A percentile compares a stretch with the other conserved stretches of the same genome.
These are phyloP conservation scores for Sugiyamaella grinbergsii DNA, from an alignment of 1,139 yeast genomes.

Conservation along the genomic window DNA sequence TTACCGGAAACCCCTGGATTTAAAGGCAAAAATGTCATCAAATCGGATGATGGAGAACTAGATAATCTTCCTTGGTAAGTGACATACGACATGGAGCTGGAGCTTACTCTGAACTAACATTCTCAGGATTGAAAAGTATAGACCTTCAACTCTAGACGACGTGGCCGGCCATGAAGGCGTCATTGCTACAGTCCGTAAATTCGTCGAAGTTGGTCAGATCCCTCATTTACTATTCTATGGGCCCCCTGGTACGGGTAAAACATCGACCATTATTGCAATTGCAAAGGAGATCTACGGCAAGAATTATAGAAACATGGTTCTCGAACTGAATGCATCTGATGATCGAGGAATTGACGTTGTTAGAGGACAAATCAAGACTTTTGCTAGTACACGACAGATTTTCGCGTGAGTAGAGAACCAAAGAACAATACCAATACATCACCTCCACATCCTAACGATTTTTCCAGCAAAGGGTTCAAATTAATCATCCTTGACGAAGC, in stretches of 20 bases:
- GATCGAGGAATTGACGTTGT: conserved; percentile 94
- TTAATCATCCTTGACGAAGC: conserved; percentile 95
- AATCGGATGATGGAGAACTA: conserved; percentile 19
- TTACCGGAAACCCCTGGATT: conserved; percentile 5
- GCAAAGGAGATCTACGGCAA: conserved; percentile 80
- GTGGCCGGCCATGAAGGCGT: conserved; percentile 91
- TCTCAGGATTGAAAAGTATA: conserved; percentile 86
- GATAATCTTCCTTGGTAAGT: conserved; percentile 40
- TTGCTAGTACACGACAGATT: conserved; percentile 91
- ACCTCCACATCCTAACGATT: conserved; percentile 10
- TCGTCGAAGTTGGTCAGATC: conserved; percentile 82
- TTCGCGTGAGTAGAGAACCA: conserved; percentile 46
- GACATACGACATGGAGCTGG: background rate
- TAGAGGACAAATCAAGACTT: conserved; percentile 86
- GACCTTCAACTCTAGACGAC: conserved; percentile 81
- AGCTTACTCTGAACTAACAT: conserved; percentile 2
- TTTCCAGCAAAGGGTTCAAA: conserved; percentile 53
- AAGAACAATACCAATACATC: too few species aligned
- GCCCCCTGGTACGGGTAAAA: conserved; percentile 97
- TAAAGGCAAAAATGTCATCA: conserved; percentile 17
- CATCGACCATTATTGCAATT: conserved; percentile 86
- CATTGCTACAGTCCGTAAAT: conserved; percentile 76
- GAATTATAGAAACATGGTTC: conserved; percentile 69
- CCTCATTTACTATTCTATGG: conserved; percentile 96
- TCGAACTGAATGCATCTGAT: conserved; percentile 94